These are phyloP conservation scores for Monilinia polystroma DNA, from an alignment of 2,329 filamentous ascomycete species.

Conservation along the genomic window DNA sequence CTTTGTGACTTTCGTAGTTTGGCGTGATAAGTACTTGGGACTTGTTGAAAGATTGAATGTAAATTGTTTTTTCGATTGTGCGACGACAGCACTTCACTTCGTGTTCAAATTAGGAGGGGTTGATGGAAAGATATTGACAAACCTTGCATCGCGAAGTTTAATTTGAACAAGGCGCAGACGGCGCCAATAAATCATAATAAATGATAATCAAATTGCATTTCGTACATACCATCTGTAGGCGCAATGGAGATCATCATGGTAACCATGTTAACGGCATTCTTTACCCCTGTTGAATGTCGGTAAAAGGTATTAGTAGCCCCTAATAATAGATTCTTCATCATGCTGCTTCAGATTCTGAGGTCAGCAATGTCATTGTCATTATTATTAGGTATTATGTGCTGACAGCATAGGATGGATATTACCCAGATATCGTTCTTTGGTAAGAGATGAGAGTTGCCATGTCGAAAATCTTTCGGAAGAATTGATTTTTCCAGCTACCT, in stretches of 20 bases:
- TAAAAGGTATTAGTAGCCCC: conserved; percentile 1
- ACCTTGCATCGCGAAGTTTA: conserved; percentile 7
- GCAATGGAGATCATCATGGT: conserved; percentile 18
- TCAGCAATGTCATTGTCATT: conserved; percentile 12
- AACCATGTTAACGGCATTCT: conserved; percentile 22
- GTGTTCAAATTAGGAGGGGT: conserved; percentile 18
- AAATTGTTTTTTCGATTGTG: neutral
- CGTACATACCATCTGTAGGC: conserved; percentile 5
- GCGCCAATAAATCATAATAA: conserved; percentile 1
- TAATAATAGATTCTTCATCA: conserved; percentile 14
- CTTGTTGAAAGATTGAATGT: neutral
- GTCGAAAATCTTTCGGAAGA: neutral
- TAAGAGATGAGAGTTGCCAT: neutral
- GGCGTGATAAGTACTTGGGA: conserved; percentile 1
- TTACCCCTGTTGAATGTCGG: conserved; percentile 17
- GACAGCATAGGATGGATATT: neutral
- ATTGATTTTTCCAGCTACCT: neutral
- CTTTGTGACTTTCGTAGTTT: conserved; percentile 8
- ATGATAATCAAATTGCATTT: too few species aligned
- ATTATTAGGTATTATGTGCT: neutral
- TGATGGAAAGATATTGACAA: neutral
- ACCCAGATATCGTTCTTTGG: neutral
- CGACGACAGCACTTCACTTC: neutral
- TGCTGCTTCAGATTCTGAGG: neutral
- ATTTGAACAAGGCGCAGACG: conserved; percentile 21